Evolutionary conservation across 202 grass and related monocot species (phyloP).

Genomic region (Schoenoplectus triqueter): DNA sequence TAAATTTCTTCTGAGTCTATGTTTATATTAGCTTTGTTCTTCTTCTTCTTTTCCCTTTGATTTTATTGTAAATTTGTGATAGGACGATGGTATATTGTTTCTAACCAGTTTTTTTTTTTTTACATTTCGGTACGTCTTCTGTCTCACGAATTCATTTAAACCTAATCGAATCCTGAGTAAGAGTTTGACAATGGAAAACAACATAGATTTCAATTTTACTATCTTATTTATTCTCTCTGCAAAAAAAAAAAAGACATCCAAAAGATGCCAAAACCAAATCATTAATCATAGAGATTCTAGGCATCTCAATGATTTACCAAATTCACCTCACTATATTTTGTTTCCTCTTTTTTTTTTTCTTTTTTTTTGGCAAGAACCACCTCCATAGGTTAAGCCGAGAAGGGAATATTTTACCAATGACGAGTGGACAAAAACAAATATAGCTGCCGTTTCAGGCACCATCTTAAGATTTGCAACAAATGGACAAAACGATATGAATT

Average conservation of each 20-base stretch:
- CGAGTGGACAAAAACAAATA: neutral
- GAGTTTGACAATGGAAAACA: neutral
- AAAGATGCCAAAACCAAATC: neutral
- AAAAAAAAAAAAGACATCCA: neutral
- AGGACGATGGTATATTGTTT: too few species aligned
- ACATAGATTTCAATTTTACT: neutral
- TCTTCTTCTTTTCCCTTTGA: too few species aligned
- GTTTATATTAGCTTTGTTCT: too few species aligned
- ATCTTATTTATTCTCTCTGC: too few species aligned
- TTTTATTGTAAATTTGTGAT: too few species aligned
- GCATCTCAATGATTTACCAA: slow-evolving; percentile 8
- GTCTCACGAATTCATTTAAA: neutral
- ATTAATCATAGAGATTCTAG: neutral
- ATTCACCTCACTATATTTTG: neutral
- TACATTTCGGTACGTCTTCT: neutral
- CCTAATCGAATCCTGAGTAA: neutral
- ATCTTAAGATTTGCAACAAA: neutral
- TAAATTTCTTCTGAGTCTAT: too few species aligned
- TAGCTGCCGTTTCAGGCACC: neutral
- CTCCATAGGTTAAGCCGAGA: neutral
- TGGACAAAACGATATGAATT: neutral
- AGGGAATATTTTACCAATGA: neutral
- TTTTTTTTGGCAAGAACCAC: neutral
- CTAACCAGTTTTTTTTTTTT: too few species aligned
- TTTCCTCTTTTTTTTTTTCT: neutral